These are phyloP conservation scores for Pythium utonaiense DNA, from an alignment of 352 stramenopile genomes.

Conservation along the genomic window DNA sequence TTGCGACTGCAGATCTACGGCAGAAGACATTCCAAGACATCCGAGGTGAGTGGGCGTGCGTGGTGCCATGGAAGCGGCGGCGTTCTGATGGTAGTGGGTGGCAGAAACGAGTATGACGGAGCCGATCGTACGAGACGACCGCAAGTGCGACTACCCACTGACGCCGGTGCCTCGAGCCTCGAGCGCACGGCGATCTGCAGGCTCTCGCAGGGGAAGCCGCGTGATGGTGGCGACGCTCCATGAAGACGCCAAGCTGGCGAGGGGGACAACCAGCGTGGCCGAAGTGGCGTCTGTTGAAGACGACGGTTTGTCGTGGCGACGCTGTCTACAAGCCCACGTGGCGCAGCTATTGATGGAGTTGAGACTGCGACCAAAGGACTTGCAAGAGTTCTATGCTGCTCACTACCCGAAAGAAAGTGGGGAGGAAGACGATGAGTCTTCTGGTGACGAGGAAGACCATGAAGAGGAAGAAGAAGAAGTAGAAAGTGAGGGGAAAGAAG, in stretches of 20 bases:
- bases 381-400: constrained; percentile 34
- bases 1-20: constrained; percentile 4
- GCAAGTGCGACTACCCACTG: constrained; percentile 25
- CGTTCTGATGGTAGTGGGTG: not conserved
- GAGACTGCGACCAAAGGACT: constrained; percentile 28
- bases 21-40: constrained; percentile 17
- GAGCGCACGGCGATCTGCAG: constrained; percentile 1
- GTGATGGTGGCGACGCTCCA: not conserved
- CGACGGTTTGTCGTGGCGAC: constrained; percentile 25
- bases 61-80: not conserved
- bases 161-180: not conserved
- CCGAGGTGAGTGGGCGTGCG: constrained; percentile 5
- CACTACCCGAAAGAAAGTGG: constrained; percentile 25
- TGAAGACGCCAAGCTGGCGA: not conserved
- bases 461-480: not conserved
- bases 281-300: not conserved
- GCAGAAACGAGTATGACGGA: constrained; percentile 10
- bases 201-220: not conserved
- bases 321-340: constrained; percentile 43
- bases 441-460: constrained; percentile 3
- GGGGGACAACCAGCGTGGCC: not conserved
- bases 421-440: constrained; percentile 5
- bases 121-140: constrained; percentile 9
- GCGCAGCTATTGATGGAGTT: constrained; percentile 43
- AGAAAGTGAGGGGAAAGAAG: too few relatives aligned